Evolutionary conservation across 495 filamentous ascomycete species (phyloP), one percentile per base, ranked within the genome.

Genomic region (Hyaloscypha finlandica): DNA sequence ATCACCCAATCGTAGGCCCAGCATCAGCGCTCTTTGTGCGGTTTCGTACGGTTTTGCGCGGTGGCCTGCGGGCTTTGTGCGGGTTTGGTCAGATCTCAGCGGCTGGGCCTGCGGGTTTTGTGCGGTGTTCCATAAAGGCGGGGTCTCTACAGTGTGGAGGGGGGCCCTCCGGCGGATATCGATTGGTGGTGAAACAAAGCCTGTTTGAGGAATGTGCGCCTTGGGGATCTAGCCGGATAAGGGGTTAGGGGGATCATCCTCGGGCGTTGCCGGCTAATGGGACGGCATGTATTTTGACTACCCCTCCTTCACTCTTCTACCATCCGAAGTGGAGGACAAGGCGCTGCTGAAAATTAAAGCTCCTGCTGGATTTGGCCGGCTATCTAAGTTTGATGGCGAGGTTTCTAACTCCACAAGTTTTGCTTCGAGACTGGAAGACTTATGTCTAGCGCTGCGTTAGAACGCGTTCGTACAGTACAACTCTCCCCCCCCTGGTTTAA

Each of bases 141-240:
- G 60, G 39, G 32, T 30, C 9, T 11, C 16, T 8, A 9, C 1
- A n/a, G 53, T 6, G 35, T n/a, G 9, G 22, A n/a, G 53, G 19
- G 53, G 53, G 56, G 56, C 39, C 56, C 19, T 29, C 35, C 39
- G 56, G 39, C 56, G n/a, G 30, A 5, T 2, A 4, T 37, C 35
- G 6, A 37, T 33, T 33, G 56, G 56, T 30, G 22, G 19, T 56
- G 53, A 56, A 29, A 56, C 53, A 56, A 56, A 29, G 53, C 22
- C 53, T 29, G 53, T 30, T 1, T 11, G 51, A 25, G 22, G 53
- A 56, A 31, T 29, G n/a, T 30, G 53, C 9, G 20, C 22, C 20
- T 5, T 48, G 19, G 8, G 30, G 11, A 56, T 56, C 53, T 56
- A 56, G 53, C 53, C 53, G n/a, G 53, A 56, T 56, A 56, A 31